Evolutionary conservation across 352 stramenopile genomes (phyloP), one percentile per base, ranked within the genome.

Genomic region (Globisporangium megalacanthum): DNA sequence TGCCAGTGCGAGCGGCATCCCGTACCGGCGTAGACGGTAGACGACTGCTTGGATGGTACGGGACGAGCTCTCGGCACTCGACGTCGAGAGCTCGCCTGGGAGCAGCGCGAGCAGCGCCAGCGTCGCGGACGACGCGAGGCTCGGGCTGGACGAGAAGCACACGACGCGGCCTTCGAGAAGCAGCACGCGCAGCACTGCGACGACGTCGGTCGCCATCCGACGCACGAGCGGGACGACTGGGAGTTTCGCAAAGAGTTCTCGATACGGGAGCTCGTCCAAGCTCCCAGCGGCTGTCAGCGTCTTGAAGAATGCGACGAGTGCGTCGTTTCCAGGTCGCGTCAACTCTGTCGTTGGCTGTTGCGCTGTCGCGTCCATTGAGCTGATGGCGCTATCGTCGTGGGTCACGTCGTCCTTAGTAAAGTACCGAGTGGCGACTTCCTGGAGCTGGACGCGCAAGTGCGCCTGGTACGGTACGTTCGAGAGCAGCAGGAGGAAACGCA

Each of bases 81-180:
- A 66, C 25, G 41, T 72, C 17, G 59, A 44, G n/a, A 89, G 61
- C 42, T 75, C 66, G 3, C 74, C 61, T 0, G 79, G 79, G 8
- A 92, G 36, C 33, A 89, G 66, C 3, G 79, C 72, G 7, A 89
- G 36, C 45, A 92, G 46, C 1, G 69, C 73, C 0, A 89, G 56
- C 36, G 80, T 71, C 13, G 77, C 75, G 1, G 75, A 72, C 5
- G 77, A 81, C 3, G 81, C 77, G 22, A 75, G 58, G 46, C 70
- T 84, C 6, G 73, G 59, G 52, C 75, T 84, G 0, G 65, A 65
- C 4, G 83, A 89, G 66, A 82, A 94, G 52, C 88, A 92, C 29
- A 90, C 73, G 4, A 94, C 68, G 6, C 86, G 75, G 0, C 86
- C 86, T 68, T 94, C 81, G 6, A 94, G 49, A 22, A 94, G 41